Evolutionary conservation across 1,284 basidiomycete genomes (phyloP).

Genomic region (Afroboletus lepidellus): DNA sequence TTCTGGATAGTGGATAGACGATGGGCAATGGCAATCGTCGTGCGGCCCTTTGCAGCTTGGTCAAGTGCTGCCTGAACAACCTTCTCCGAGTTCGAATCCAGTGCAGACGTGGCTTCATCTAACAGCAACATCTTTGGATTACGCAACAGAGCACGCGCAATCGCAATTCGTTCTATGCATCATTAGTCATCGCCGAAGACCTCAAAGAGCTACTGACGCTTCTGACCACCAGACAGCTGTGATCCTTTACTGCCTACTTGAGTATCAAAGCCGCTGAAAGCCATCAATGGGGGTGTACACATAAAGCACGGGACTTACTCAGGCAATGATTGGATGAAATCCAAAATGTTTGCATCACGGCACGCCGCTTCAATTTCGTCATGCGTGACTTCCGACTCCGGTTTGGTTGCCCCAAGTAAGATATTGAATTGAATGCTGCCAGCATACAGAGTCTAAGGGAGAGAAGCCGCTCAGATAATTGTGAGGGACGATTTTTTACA

Average conservation of each 20-base stretch:
- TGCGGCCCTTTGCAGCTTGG: conserved; percentile 84
- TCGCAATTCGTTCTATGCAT: conserved; percentile 84
- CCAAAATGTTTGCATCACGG: conserved; percentile 85
- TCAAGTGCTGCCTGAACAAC: conserved; percentile 95
- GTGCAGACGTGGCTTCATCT: conserved; percentile 90
- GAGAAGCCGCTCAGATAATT: not conserved
- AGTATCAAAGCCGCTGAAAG: conserved; percentile 68
- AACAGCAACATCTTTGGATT: conserved; percentile 91
- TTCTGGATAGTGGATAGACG: conserved; percentile 92
- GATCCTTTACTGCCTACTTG: conserved; percentile 91
- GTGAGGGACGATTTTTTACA: conserved; percentile 1
- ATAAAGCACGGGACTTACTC: conserved; percentile 52
- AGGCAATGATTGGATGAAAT: conserved; percentile 87
- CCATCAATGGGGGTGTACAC: conserved; percentile 9
- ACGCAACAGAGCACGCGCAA: conserved; percentile 90
- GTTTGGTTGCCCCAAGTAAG: conserved; percentile 83
- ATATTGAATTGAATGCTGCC: conserved; percentile 89
- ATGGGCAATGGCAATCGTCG: conserved; percentile 93
- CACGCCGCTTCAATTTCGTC: conserved; percentile 85
- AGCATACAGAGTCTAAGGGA: conserved; percentile 70
- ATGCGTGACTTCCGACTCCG: conserved; percentile 79
- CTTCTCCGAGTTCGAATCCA: conserved; percentile 92
- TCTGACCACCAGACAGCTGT: conserved; percentile 92
- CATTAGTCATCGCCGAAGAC: not conserved
- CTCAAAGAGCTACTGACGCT: conserved; percentile 54